Evolutionary conservation across 805 yeast genomes (phyloP), one percentile per base, ranked within the genome.

Genomic region (Saccharomycopsis fibuligera): DNA sequence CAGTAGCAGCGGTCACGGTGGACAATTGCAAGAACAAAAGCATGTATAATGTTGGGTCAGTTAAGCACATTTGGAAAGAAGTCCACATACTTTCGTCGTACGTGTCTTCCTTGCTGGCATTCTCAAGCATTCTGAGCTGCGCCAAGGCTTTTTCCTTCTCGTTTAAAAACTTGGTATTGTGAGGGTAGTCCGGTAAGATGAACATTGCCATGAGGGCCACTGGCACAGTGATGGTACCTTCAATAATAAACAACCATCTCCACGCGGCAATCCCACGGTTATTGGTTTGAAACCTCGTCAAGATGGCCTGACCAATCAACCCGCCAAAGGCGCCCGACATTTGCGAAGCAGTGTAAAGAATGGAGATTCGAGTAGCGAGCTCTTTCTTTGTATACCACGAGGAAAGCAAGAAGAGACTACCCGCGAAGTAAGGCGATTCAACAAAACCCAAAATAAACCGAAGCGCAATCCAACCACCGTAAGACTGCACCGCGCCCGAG

Each of bases 241-340:
- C 81, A 23, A 76, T 65, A 5, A 76, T 68, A 53, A 66, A 76
- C 23, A 76, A 62, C 65, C 74, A 76, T 57, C 75, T 67, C 77
- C 78, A 76, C 0, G 72, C 73, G 40, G 65, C 58, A 53, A 73
- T 67, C 3, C 54, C 54, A 17, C 30, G 12, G 40, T 50, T 50
- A 33, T 50, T 40, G 30, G 22, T 19, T 21, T 35, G 30, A 30
- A 50, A 50, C 17, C 54, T 23, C 31, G 62, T 59, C 6, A 70
- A 59, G 43, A 78, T 65, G 19, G 75, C 81, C 50, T 66, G 70
- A 0, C 74, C 70, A 25, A 75, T 66, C 22, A 74, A 60, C n/a
- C 83, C 83, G 45, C 80, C 79, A 59, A 78, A 75, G 1, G 79
- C 78, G 38, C 78, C 73, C 6, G 81, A 72, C 35, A 78, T 58